Percentiles rank a stretch among this genome's conserved stretches.
These are phyloP conservation scores for Xylariaceae sp. DNA, from an alignment of 2,329 filamentous ascomycete species.

Conservation along the genomic window DNA sequence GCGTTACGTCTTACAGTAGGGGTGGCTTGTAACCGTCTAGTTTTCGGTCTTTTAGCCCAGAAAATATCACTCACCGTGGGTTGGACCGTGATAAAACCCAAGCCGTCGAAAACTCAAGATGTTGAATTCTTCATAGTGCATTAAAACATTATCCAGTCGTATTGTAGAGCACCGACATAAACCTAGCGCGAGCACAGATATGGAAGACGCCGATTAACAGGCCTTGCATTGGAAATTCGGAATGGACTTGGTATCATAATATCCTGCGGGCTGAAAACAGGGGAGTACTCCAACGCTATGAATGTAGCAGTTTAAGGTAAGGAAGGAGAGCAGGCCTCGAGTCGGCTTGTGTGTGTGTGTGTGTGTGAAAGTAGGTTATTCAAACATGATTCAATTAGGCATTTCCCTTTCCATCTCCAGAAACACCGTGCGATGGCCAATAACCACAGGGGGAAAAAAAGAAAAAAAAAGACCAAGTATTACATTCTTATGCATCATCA, in stretches of 20 bases:
- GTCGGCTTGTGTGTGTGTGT: background rate
- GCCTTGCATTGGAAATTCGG: background rate
- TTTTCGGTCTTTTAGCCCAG: too few relatives aligned
- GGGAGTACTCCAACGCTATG: constrained; percentile 38
- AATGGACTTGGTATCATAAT: constrained; percentile 25
- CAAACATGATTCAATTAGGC: constrained; percentile 18
- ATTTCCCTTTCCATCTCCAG: constrained; percentile 10
- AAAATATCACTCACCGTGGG: too few relatives aligned
- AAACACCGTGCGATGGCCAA: constrained; percentile 20
- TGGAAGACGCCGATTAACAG: background rate
- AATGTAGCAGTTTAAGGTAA: constrained; percentile 24
- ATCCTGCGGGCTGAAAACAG: constrained; percentile 8
- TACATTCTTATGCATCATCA: constrained; percentile 42
- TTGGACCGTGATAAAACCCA: too few relatives aligned
- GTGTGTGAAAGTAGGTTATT: background rate
- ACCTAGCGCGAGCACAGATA: background rate
- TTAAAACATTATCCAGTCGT: too few relatives aligned
- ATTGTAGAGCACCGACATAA: background rate
- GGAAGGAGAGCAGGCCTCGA: constrained; percentile 15
- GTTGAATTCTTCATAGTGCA: background rate
- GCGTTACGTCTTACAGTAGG: too few relatives aligned
- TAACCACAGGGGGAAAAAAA: constrained; percentile 14
- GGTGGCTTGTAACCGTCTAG: too few relatives aligned
- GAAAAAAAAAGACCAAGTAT: background rate
- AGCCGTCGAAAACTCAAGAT: background rate